A percentile compares a stretch with the other conserved stretches of the same genome.
Conservation (phyloP, 2,329 filamentous ascomycete genomes). For the Pleochaeta shiraiana region DNA sequence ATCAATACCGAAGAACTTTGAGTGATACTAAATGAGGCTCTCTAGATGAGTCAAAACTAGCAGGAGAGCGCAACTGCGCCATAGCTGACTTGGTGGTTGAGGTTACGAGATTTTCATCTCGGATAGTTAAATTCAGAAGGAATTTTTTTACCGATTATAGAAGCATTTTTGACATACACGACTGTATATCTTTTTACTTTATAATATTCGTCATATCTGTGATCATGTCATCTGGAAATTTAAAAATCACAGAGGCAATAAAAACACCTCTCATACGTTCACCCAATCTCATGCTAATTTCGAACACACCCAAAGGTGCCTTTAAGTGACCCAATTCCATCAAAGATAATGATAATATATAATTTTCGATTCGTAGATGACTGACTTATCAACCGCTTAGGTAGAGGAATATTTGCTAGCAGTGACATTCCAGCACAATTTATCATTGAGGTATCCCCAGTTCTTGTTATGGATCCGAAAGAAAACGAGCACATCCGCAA, state of each 20-base stretch:
- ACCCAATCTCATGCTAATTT: slow-evolving; percentile 22
- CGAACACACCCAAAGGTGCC: slow-evolving; percentile 29
- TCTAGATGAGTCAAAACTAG: slow-evolving; percentile 25
- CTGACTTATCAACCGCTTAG: slow-evolving; percentile 16
- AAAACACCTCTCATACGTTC: slow-evolving; percentile 21
- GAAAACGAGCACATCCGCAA: slow-evolving; percentile 29
- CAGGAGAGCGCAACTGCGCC: slow-evolving; percentile 15
- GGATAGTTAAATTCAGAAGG: too few relatives aligned
- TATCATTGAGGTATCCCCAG: slow-evolving; percentile 29
- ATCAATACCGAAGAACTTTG: slow-evolving; percentile 43
- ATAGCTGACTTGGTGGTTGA: slow-evolving; percentile 6
- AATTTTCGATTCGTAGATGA: not conserved
- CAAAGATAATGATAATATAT: not conserved
- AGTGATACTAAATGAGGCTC: slow-evolving; percentile 62
- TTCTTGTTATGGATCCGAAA: slow-evolving; percentile 25
- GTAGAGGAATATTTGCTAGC: slow-evolving; percentile 29
- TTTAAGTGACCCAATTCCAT: slow-evolving; percentile 6
- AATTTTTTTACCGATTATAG: too few relatives aligned
- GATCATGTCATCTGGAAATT: too few relatives aligned
- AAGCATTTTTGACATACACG: too few relatives aligned
- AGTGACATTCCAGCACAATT: slow-evolving; percentile 25
- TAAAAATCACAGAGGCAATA: too few relatives aligned
- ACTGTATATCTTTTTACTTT: too few relatives aligned
- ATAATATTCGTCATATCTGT: too few relatives aligned
- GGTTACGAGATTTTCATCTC: too few relatives aligned